These are phyloP conservation scores for Gymnopilus junonius DNA, from an alignment of 768 basidiomycete species.

Conservation along the genomic window DNA sequence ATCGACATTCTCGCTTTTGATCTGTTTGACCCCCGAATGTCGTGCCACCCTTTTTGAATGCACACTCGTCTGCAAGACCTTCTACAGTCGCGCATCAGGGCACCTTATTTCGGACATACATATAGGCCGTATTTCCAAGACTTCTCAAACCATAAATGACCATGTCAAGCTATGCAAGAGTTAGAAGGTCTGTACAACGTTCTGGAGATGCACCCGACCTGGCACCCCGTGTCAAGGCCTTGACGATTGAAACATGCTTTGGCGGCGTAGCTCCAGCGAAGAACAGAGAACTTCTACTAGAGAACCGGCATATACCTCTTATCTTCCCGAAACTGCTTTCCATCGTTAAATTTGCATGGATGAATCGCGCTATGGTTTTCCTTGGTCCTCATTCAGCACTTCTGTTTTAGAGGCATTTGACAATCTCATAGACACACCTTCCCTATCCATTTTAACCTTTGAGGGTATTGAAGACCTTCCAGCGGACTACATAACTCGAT, in stretches of 20 bases:
- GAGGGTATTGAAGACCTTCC: not conserved
- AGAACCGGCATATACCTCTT: not conserved
- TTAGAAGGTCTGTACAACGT: not conserved
- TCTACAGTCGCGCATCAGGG: constrained; percentile 9
- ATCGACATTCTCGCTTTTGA: constrained; percentile 6
- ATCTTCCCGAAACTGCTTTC: constrained; percentile 3
- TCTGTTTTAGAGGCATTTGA: not conserved
- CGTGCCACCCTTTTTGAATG: not conserved
- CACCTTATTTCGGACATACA: constrained; percentile 5
- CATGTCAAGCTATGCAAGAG: not conserved
- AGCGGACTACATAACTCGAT: not conserved
- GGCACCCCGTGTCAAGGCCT: constrained; percentile 2
- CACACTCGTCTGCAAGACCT: constrained; percentile 9
- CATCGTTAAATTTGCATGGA: constrained; percentile 8
- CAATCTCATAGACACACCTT: not conserved
- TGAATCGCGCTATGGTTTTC: not conserved
- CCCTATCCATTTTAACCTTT: constrained; percentile 4
- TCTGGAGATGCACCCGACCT: constrained; percentile 1
- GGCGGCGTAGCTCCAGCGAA: not conserved
- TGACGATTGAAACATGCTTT: constrained; percentile 1
- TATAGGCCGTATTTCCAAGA: not conserved
- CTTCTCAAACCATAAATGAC: not conserved
- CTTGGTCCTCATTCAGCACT: not conserved
- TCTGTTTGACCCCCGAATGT: not conserved
- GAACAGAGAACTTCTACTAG: not conserved